Conservation (phyloP, 2,329 filamentous ascomycete genomes). For the Neurospora crassa region DNA sequence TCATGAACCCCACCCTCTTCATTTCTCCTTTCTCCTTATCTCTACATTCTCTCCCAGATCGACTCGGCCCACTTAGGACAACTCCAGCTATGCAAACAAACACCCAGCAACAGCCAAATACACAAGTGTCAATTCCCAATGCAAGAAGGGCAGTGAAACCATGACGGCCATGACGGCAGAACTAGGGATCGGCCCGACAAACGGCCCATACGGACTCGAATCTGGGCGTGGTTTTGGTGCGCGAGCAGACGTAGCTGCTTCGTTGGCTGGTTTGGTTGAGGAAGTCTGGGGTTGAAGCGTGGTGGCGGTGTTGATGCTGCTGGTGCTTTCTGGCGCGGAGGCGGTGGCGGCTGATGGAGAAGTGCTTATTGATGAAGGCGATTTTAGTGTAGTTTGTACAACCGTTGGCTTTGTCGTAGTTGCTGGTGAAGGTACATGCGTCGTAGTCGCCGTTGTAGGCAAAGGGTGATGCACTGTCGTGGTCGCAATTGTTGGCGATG, state of each 20-base stretch:
- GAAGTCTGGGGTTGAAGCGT: not conserved
- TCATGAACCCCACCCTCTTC: not conserved
- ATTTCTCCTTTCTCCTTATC: not conserved
- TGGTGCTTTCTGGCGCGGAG: not conserved
- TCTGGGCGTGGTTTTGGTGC: not conserved
- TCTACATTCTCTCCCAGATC: not conserved
- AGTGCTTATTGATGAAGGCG: not conserved
- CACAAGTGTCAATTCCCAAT: not conserved
- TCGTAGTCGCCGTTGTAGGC: not conserved
- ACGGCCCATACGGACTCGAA: not conserved
- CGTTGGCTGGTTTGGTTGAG: not conserved
- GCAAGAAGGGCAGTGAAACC: not conserved
- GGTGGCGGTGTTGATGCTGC: not conserved
- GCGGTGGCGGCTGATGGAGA: not conserved
- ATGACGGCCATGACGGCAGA: not conserved
- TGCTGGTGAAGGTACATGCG: slow-evolving; percentile 1
- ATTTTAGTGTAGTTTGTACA: not conserved
- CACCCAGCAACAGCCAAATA: not conserved
- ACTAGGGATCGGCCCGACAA: not conserved
- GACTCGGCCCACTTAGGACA: not conserved
- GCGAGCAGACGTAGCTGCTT: not conserved
- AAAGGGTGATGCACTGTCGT: slow-evolving; percentile 4
- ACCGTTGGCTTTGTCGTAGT: not conserved
- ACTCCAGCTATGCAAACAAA: not conserved
- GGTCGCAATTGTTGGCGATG: slow-evolving; percentile 10